Base-by-base conservation (phyloP, 176 grass and related monocot species). In the Miscanthus lutarioriparius region DNA sequence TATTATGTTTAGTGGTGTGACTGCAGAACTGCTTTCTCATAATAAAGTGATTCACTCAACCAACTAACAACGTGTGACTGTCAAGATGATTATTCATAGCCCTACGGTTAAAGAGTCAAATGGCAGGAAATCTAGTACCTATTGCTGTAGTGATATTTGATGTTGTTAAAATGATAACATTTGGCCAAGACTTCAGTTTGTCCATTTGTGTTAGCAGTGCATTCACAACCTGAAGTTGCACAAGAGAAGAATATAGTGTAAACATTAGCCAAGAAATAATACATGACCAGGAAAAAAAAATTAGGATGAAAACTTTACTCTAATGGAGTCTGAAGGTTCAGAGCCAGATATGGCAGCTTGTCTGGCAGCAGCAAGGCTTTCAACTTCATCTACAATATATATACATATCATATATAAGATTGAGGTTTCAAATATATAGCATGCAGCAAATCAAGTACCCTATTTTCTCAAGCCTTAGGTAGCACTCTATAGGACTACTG, bases 61-160 rank as follows among this genome's bases (percentile, higher is more conserved):
- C n/a, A 77, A 53, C 43, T 78, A 77, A 85, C 30, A 65, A 30
- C 23, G 49, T 66, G 71, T 8, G 5, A 67, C 49, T 48, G 27
- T 80, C 16, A 62, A 75, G 26, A 84, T 16, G 75, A 76, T 27
- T 37, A 45, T 54, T 67, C 78, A 59, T 15, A 79, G 66, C 20
- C 62, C 54, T 1, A 27, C 0, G 5, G 23, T 13, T 72, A 39
- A 71, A 67, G 22, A 83, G 71, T 72, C 76, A 83, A 67, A 78
- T 43, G 45, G 78, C 17, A 76, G 78, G 65, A 74, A 90, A 89
- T 28, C 1, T 10, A 72, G 45, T 96, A 99, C 96, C 96, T 26
- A 99, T 99, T 56, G 96, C 96, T 86, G 96, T 89, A 33, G 96
- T 99, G 62, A 99, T 99, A 81, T 99, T 99, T 80, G 96, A 99